Evolutionary conservation across 257 asterid species (phyloP), one percentile per base, ranked within the genome.

Genomic region (Scutellaria barbata): DNA sequence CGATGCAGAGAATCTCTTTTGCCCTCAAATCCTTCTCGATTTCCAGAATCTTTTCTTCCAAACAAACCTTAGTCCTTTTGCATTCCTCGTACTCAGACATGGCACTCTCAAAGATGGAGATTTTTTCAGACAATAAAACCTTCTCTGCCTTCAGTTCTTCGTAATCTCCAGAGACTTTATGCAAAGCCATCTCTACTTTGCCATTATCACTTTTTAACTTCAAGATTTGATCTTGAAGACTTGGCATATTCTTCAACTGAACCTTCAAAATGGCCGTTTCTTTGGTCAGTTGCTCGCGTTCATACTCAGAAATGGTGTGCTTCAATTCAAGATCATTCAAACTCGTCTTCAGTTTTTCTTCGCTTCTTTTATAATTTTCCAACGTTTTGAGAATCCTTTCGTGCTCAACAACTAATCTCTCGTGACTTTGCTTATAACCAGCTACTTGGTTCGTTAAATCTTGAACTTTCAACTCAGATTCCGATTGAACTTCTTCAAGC

Each of bases 291-390:
- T 88, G 86, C 74, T 80, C 85, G 71, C 92, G 79, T 69, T 92
- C 92, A 45, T 85, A 87, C 41, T 88, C 84, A 7, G 90, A 82
- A 70, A 92, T 78, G 17, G 96, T 89, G 37, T 82, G 89, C 83
- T 90, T 90, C 81, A 86, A 62, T 66, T 90, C 97, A 69, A 89
- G 87, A 43, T 87, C 93, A 71, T 81, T 89, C 60, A 85, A 30
- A 3, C 76, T 78, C 5, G 87, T 79, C 86, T 80, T 90, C 60
- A 90, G 82, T 68, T 84, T 87, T 42, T 89, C 96, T 77, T 90
- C 97, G 10, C 65, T 66, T 64, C 57, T 83, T 81, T 82, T 87
- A 61, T 84, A 82, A 80, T 62, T 82, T 17, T 84, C 84, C 77
- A 86, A 14, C 71, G 25, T 66, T 59, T 83, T 90, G 76, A 71